Conservation (phyloP, 805 yeast species). For the Ogataea glucozyma region DNA sequence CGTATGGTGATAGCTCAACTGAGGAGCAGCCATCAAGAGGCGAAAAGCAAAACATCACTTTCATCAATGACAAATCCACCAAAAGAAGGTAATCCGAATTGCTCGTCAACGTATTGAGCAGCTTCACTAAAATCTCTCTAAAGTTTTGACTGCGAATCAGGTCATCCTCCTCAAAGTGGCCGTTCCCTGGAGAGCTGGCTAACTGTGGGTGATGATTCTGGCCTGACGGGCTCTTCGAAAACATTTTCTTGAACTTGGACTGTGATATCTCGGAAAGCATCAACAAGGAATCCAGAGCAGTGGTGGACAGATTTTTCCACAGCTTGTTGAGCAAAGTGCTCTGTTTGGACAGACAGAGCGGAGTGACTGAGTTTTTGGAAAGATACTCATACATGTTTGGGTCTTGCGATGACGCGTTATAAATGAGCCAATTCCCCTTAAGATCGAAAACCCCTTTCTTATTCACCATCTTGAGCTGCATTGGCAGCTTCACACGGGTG, state of each 20-base stretch:
- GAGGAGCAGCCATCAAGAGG: slow-evolving; percentile 65
- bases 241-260: slow-evolving; percentile 42
- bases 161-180: slow-evolving; percentile 14
- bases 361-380: slow-evolving; percentile 36
- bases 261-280: slow-evolving; percentile 50
- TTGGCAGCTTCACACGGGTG: not conserved
- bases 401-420: slow-evolving; percentile 44
- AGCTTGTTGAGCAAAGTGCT: slow-evolving; percentile 51
- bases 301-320: slow-evolving; percentile 48
- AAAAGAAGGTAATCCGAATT: slow-evolving; percentile 42
- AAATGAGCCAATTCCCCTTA: slow-evolving; percentile 50
- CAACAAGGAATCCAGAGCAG: slow-evolving; percentile 46
- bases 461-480: slow-evolving; percentile 29
- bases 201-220: not conserved
- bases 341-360: slow-evolving; percentile 47
- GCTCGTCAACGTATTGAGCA: slow-evolving; percentile 32
- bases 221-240: slow-evolving; percentile 21
- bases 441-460: slow-evolving; percentile 48
- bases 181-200: slow-evolving; percentile 7
- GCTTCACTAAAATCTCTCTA: slow-evolving; percentile 29
- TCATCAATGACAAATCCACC: slow-evolving; percentile 46
- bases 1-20: slow-evolving; percentile 62
- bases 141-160: slow-evolving; percentile 23
- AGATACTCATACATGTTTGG: slow-evolving; percentile 26
- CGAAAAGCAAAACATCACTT: slow-evolving; percentile 45